A percentile compares a stretch with the other conserved stretches of the same genome.
phyloP scores from a whole-genome alignment of 2,329 filamentous ascomycete species.

The Penicillium sp. region DNA sequence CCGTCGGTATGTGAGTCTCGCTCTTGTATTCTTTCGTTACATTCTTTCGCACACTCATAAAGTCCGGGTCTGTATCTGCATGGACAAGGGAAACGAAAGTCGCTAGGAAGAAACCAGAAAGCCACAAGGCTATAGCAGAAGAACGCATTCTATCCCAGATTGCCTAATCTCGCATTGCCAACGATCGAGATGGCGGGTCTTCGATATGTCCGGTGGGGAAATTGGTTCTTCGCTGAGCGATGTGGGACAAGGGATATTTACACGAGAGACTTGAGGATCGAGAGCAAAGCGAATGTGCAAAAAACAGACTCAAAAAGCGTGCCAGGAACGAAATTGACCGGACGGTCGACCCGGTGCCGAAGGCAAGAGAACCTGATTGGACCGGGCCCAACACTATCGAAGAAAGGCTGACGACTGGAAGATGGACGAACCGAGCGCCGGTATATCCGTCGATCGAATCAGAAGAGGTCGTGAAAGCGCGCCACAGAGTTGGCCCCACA shows the following conservation, averaged over 20 bases:
- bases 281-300: not conserved
- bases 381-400: not conserved
- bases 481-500: not conserved
- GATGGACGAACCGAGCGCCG: not conserved
- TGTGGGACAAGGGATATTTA: not conserved
- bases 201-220: not conserved
- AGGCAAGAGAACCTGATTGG: not conserved
- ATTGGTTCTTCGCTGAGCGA: not conserved
- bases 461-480: not conserved
- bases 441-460: conserved; percentile 2
- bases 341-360: not conserved
- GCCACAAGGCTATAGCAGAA: conserved; percentile 14
- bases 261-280: not conserved
- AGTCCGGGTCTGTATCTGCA: conserved; percentile 36
- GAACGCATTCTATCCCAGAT: conserved; percentile 23
- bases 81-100: conserved; percentile 7
- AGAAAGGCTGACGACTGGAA: not conserved
- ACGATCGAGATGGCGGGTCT: not conserved
- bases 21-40: conserved; percentile 45
- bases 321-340: not conserved
- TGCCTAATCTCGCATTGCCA: not conserved
- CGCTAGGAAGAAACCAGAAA: conserved; percentile 22
- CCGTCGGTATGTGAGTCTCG: conserved; percentile 39
- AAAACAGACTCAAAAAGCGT: not conserved
- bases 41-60: conserved; percentile 45